Percentiles rank a stretch among this genome's conserved stretches.
Evolutionary conservation across 257 asterid species (phyloP).

Genomic region (Ajuga chamaepitys): DNA sequence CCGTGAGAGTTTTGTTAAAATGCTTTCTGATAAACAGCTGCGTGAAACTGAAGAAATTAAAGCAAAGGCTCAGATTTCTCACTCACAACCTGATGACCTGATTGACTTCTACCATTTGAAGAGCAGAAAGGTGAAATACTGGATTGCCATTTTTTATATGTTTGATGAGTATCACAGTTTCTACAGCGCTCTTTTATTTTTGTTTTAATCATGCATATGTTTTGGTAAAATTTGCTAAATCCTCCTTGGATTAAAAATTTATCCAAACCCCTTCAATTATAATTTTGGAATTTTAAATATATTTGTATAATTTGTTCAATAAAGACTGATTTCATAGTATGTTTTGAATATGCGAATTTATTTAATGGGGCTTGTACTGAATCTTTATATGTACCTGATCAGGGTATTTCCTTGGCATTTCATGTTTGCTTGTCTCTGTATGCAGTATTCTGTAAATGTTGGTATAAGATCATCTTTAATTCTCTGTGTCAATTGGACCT

Average conservation of each 20-base stretch:
- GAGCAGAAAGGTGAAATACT: conserved; percentile 68
- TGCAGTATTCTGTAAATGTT: neutral
- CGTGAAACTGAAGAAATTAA: conserved; percentile 86
- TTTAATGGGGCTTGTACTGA: neutral
- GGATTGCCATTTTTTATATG: conserved; percentile 11
- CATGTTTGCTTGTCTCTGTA: neutral
- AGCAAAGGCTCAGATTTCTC: conserved; percentile 73
- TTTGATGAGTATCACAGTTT: neutral
- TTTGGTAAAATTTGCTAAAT: neutral
- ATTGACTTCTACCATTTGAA: conserved; percentile 94
- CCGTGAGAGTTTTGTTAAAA: conserved; percentile 83
- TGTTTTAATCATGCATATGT: neutral
- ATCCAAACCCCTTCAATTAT: neutral
- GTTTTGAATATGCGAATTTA: neutral
- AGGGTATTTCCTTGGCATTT: neutral
- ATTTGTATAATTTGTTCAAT: neutral
- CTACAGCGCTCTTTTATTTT: neutral
- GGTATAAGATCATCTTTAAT: neutral
- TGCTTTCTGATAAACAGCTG: conserved; percentile 91
- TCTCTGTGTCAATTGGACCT: neutral
- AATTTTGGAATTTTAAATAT: neutral
- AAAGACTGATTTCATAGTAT: neutral
- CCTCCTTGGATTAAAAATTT: neutral
- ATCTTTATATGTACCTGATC: neutral
- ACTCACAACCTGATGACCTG: conserved; percentile 90